Percentiles rank a stretch among this genome's conserved stretches.
Conservation (phyloP, 2,329 filamentous ascomycete species). For the Aspergillus puulaauensis region DNA sequence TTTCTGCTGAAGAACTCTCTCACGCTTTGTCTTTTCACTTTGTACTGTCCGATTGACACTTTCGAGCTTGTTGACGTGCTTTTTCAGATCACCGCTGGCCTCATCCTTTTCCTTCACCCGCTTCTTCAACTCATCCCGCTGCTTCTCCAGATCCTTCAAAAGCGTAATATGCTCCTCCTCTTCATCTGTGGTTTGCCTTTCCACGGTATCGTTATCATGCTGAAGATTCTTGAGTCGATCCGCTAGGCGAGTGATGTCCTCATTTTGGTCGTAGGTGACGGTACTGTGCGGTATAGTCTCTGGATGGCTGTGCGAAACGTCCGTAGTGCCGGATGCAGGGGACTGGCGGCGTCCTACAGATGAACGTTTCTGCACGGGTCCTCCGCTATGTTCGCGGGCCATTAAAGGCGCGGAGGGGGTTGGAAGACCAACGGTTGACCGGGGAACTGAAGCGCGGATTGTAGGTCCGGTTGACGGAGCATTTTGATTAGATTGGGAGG, state of each 20-base stretch:
- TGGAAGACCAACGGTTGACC: conserved; percentile 54
- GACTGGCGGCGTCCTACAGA: conserved; percentile 75
- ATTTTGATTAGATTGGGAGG: conserved; percentile 37
- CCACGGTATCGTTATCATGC: conserved; percentile 77
- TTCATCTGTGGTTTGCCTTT: conserved; percentile 65
- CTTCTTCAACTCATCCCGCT: conserved; percentile 76
- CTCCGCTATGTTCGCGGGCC: conserved; percentile 64
- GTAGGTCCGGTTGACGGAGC: conserved; percentile 34
- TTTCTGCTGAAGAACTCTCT: conserved; percentile 62
- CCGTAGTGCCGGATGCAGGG: conserved; percentile 58
- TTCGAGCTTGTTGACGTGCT: conserved; percentile 76
- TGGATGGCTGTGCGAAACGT: conserved; percentile 40
- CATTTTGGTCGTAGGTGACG: conserved; percentile 56
- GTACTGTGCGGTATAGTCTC: conserved; percentile 38
- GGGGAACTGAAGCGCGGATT: conserved; percentile 56
- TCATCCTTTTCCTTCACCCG: conserved; percentile 87
- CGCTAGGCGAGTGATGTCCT: conserved; percentile 74
- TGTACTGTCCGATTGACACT: conserved; percentile 78
- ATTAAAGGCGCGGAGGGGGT: conserved; percentile 62
- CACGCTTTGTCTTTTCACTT: conserved; percentile 74
- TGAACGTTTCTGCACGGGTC: conserved; percentile 58
- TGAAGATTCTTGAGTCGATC: conserved; percentile 76
- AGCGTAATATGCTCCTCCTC: conserved; percentile 68
- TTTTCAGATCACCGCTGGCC: conserved; percentile 78
- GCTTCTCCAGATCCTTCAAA: conserved; percentile 68